Evolutionary conservation across 2,329 filamentous ascomycete species (phyloP), one percentile per base, ranked within the genome.

Genomic region (Diplodia seriata): DNA sequence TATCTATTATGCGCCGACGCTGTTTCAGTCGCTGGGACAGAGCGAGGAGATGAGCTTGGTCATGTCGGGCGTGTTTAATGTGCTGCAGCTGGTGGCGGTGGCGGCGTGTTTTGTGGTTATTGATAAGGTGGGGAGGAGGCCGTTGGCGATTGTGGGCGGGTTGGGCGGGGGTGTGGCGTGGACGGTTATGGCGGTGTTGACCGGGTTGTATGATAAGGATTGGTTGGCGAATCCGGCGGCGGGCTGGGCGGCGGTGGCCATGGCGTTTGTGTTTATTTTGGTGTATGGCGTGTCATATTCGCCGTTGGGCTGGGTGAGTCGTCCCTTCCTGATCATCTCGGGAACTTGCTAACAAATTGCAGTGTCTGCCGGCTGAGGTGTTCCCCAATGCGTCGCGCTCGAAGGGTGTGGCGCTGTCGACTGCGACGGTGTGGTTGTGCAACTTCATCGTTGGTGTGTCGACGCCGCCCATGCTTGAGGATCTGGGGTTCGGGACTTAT

Each of bases 371-470:
- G 0, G 26, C 69, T 1, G 70, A 71, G 31, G 66, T 71, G 3
- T 70, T 66, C 38, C 54, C 61, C 11, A 68, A 49, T n/a, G 49
- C 40, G 5, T 53, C 51, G 29, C 66, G 70, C 12, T 57, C 68
- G 8, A 69, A 70, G 33, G 69, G 62, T 38, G 87, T 89, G 0
- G 88, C 87, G 1, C 79, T 90, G 1, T 87, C 86, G 0, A 90
- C 87, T 0, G 86, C 84, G 67, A 84, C 84, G 4, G 89, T 88
- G 77, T 91, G 89, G 80, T 76, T 89, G 2, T 86, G 85, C 74
- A 89, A 90, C 74, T 89, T 90, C 70, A 84, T 88, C 62, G 86
- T 89, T 33, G 53, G 90, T 47, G 84, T 91, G 72, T 84, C 90
- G 33, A 90, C 88, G 0, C 89, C 89, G 0, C 83, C 88, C 0